Percentiles rank a stretch among this genome's conserved stretches.
These are phyloP conservation scores for Megacollybia platyphylla DNA, from an alignment of 1,284 basidiomycete genomes.

Conservation along the genomic window DNA sequence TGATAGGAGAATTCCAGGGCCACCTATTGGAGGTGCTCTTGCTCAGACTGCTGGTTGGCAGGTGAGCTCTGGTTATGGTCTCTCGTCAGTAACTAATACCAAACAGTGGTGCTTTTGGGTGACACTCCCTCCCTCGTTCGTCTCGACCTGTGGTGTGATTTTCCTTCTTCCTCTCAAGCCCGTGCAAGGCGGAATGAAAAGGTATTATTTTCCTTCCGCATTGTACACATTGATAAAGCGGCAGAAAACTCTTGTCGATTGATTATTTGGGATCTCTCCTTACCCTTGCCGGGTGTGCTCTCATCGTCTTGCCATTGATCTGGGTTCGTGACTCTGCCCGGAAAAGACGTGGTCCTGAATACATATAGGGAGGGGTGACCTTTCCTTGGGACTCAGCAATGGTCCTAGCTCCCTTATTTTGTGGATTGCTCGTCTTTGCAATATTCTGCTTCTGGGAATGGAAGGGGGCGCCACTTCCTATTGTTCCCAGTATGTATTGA, in stretches of 20 bases:
- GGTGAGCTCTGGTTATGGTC: constrained; percentile 19
- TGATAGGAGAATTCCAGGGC: constrained; percentile 9
- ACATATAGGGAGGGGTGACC: constrained; percentile 49
- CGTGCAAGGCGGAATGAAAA: constrained; percentile 5
- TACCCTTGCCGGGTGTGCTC: constrained; percentile 6
- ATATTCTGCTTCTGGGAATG: constrained; percentile 67
- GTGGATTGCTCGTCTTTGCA: constrained; percentile 38
- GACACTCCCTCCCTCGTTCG: constrained; percentile 1
- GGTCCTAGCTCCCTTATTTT: constrained; percentile 48
- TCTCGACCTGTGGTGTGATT: constrained; percentile 4
- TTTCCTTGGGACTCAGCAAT: constrained; percentile 57
- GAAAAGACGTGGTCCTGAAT: background rate
- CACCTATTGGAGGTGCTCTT: constrained; percentile 44
- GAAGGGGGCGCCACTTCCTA: constrained; percentile 54
- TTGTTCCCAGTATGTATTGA: constrained; percentile 44
- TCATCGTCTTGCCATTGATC: constrained; percentile 9
- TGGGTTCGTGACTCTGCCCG: constrained; percentile 5
- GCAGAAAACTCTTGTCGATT: constrained; percentile 7
- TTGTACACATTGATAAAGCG: background rate
- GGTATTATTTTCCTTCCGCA: background rate
- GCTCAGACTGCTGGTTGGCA: constrained; percentile 50
- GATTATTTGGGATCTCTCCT: constrained; percentile 9
- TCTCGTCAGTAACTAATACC: constrained; percentile 13
- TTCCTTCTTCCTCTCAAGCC: constrained; percentile 7
- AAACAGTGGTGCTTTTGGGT: constrained; percentile 2